A percentile compares a stretch with the other conserved stretches of the same genome.
Evolutionary conservation across 176 grass and related monocot genomes (phyloP).

Genomic region (Eleusine coracana): DNA sequence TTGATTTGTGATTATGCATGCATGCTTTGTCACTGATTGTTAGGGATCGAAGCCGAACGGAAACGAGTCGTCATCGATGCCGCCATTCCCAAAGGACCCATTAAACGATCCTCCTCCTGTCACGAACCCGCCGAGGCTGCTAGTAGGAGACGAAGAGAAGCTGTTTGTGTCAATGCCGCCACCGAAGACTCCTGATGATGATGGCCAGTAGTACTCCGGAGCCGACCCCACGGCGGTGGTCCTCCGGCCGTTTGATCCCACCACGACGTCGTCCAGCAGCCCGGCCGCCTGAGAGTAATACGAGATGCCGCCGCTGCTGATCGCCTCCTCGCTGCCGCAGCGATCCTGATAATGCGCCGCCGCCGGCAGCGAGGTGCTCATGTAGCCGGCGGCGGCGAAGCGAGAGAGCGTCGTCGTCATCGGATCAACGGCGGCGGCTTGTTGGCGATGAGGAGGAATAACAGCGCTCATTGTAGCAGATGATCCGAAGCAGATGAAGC

Average conservation of each 20-base stretch:
- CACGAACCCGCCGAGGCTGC: constrained; percentile 45
- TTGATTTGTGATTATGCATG: neutral
- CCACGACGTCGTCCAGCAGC: constrained; percentile 25
- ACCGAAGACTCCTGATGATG: neutral
- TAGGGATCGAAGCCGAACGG: constrained; percentile 16
- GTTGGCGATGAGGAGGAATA: no score
- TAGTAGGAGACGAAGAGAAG: constrained; percentile 55
- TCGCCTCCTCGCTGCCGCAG: constrained; percentile 46
- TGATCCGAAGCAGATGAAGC: constrained; percentile 65
- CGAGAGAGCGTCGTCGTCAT: neutral
- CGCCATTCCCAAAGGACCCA: constrained; percentile 33
- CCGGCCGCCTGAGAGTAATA: constrained; percentile 26
- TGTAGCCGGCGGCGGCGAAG: constrained; percentile 1
- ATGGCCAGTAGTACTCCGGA: neutral
- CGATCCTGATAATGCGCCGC: neutral
- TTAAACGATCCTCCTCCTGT: constrained; percentile 7
- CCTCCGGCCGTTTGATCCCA: neutral
- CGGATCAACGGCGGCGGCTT: neutral
- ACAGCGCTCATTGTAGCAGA: neutral
- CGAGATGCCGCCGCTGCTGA: no score
- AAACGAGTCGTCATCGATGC: constrained; percentile 31
- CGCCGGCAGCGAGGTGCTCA: constrained; percentile 16
- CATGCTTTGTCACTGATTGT: constrained; percentile 13
- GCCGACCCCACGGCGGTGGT: constrained; percentile 47
- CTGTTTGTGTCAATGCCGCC: constrained; percentile 15